Evolutionary conservation across 768 basidiomycete species (phyloP).

Genomic region (Termitomyces sp.): DNA sequence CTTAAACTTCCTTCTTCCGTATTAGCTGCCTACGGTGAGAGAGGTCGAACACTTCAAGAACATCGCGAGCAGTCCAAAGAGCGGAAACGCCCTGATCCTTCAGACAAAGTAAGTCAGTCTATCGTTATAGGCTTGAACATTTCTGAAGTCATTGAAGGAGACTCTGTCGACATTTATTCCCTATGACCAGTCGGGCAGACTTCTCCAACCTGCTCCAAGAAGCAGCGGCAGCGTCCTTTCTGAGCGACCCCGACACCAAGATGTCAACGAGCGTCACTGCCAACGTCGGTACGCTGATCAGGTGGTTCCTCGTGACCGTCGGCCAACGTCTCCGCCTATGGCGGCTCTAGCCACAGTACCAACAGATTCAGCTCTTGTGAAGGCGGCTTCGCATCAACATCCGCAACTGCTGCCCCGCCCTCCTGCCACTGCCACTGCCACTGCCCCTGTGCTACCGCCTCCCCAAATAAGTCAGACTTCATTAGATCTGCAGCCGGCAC

Average conservation of each 20-base stretch:
- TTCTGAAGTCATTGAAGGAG: neutral
- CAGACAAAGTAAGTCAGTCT: neutral
- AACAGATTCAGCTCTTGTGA: neutral
- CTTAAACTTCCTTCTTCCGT: constrained; percentile 8
- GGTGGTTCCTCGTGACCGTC: neutral
- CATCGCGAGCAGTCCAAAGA: neutral
- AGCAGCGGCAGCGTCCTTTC: neutral
- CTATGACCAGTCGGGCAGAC: neutral
- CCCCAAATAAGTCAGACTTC: neutral
- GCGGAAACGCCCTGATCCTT: neutral
- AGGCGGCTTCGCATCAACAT: neutral
- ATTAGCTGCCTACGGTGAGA: constrained; percentile 3
- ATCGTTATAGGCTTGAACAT: neutral
- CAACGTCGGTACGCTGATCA: neutral
- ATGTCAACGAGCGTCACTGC: neutral
- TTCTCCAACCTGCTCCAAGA: neutral
- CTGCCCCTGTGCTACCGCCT: neutral
- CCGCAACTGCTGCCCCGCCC: neutral
- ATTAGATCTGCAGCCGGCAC: neutral
- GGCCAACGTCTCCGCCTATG: neutral
- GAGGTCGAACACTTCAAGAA: neutral
- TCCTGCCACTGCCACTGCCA: neutral
- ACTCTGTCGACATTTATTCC: neutral
- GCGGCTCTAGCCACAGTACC: neutral
- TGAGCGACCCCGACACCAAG: neutral